phyloP scores from a whole-genome alignment of 495 filamentous ascomycete genomes.

The Saxispiralis lemnorum region DNA sequence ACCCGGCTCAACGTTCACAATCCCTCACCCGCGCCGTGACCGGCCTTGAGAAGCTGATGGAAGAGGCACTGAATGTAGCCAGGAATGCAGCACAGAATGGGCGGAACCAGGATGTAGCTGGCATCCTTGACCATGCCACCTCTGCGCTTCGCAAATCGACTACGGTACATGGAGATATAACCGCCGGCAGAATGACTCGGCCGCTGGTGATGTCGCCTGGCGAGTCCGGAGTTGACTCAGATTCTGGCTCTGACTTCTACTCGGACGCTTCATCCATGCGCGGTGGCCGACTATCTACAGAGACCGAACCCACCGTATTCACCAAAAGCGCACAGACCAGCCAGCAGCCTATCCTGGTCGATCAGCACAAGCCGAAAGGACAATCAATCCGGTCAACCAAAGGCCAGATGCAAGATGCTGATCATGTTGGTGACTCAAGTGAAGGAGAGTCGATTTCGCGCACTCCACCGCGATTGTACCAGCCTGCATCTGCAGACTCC shows the following conservation, averaged over 20 bases:
- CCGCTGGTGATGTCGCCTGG: slow-evolving; percentile 1
- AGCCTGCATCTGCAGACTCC: slow-evolving; percentile 13
- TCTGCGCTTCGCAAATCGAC: slow-evolving; percentile 16
- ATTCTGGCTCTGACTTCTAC: not conserved
- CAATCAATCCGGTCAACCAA: not conserved
- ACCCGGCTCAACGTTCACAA: not conserved
- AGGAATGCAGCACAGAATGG: slow-evolving; percentile 15
- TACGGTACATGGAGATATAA: not conserved
- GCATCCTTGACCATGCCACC: slow-evolving; percentile 20
- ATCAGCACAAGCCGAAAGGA: slow-evolving; percentile 2
- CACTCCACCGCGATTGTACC: slow-evolving; percentile 14
- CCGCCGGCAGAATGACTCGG: not conserved
- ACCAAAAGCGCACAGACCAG: slow-evolving; percentile 9
- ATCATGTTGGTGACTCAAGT: not conserved
- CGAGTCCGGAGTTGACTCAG: slow-evolving; percentile 1
- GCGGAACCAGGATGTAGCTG: slow-evolving; percentile 16
- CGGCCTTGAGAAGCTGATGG: slow-evolving; percentile 20
- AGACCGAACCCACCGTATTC: slow-evolving; percentile 10
- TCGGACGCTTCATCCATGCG: slow-evolving; percentile 1
- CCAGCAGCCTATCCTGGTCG: slow-evolving; percentile 8
- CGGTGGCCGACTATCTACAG: not conserved
- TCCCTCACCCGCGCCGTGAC: slow-evolving; percentile 13
- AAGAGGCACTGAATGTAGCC: slow-evolving; percentile 19
- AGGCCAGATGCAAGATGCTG: not conserved
- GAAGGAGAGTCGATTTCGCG: slow-evolving; percentile 4